Base-by-base conservation (phyloP, 345 rosid genomes). In the Fremontodendron californicum region DNA sequence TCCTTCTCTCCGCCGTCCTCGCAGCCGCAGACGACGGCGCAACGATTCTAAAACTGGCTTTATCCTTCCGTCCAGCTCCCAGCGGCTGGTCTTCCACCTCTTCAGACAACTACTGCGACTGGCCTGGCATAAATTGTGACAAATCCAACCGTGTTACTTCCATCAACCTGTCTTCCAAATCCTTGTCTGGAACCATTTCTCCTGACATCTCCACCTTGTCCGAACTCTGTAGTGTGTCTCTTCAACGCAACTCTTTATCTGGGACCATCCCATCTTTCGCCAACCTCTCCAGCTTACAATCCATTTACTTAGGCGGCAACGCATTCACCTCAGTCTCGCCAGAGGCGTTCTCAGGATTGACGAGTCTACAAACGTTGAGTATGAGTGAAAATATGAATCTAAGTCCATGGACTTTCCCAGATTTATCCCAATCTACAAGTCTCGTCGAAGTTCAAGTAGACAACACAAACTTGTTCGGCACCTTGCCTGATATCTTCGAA, bases 251-350 rank as follows among this genome's bases (percentile, higher is more conserved):
- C 75, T 52, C 74, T 2, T 87, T 94, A 68, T 15, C 82, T 9
- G 98, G 99, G 2, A 16, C 82, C 19, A 37, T 95, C 21, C 98
- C 98, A 4, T 87, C 93, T 4, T 77, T 95, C n/a, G 83, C 96
- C 40, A 81, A 81, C 4, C 88, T 91, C 18, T 18, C 91, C 0
- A 79, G 71, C 71, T 85, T 95, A 23, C 87, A 82, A 72, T 74
- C 65, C 3, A 58, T 93, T 33, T 82, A 57, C 42, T 64, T 95
- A 3, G 90, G 81, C 82, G 0, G 0, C 39, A 95, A 95, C 78
- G 77, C 74, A 3, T 95, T 95, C 85, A 84, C 85, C 21, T 78
- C 85, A 46, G 79, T 91, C 37, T 80, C 89, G 0, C 1, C 72
- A 1, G 91, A 86, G 45, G 88, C 88, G 83, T 91, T 94, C 80